Conservation (phyloP, 2,329 filamentous ascomycete genomes). For the Diaporthe ilicicola region DNA sequence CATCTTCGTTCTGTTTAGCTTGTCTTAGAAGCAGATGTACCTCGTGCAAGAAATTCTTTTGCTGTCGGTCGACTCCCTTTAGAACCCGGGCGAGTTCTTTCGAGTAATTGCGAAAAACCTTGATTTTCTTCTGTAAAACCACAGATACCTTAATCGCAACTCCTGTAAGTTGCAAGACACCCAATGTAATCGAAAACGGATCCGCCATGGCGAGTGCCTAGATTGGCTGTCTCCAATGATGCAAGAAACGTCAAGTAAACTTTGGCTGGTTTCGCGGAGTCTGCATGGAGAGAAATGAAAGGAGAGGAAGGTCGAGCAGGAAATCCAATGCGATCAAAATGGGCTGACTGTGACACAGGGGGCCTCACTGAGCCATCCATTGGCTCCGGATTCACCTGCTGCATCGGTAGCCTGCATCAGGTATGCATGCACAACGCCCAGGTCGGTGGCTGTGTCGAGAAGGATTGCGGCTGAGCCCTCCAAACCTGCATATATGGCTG, state of each 20-base stretch:
- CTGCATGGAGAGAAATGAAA: background rate
- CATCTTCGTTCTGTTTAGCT: background rate
- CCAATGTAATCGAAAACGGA: constrained; percentile 5
- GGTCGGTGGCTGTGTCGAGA: background rate
- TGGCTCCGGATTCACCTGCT: too few species aligned
- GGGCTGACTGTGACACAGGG: too few species aligned
- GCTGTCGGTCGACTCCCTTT: background rate
- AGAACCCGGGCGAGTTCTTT: background rate
- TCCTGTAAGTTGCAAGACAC: constrained; percentile 8
- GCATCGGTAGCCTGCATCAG: background rate
- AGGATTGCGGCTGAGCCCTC: background rate
- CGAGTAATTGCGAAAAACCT: constrained; percentile 20
- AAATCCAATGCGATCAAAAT: too few species aligned
- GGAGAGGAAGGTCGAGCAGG: background rate
- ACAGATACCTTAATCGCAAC: background rate
- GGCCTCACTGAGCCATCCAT: too few species aligned
- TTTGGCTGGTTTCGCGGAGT: too few species aligned
- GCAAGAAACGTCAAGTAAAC: too few species aligned
- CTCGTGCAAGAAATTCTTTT: constrained; percentile 3
- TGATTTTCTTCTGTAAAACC: constrained; percentile 4
- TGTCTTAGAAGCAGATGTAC: constrained; percentile 15
- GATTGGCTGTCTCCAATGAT: too few species aligned
- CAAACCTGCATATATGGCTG: too few species aligned
- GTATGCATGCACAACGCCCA: background rate
- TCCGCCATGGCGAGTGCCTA: too few species aligned